Evolutionary conservation across 2,329 filamentous ascomycete genomes (phyloP), one percentile per base, ranked within the genome.

Genomic region (Fusarium solani-melongenae): DNA sequence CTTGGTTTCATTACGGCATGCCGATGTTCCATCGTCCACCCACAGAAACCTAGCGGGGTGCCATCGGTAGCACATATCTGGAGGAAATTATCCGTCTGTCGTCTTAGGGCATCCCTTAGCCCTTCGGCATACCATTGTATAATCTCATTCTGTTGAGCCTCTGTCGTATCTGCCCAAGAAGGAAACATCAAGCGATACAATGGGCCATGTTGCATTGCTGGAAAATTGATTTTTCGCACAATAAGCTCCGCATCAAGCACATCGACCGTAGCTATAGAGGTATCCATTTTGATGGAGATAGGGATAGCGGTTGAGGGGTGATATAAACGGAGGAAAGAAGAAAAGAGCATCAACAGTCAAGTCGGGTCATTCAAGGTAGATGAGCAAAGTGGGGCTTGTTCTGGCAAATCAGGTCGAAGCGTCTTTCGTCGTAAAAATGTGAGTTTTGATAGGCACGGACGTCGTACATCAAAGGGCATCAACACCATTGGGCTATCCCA

Each of bases 211-310:
- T 57, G 34, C 53, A 57, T 57, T 36, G 53, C 53, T 38, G 53
- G 53, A 11, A 57, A 17, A 27, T 57, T 8, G 33, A 57, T 38
- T 36, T 12, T 1, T 38, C 33, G 22, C 33, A n/a, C 33, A 38
- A 39, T 36, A 27, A 6, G 12, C 17, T 57, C 31, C 6, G 33
- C 33, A 38, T 57, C 53, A 57, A 38, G 53, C 7, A 24, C 11
- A 24, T 57, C 33, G 14, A 57, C 27, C 6, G 33, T 5, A 10
- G n/a, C 11, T 20, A 57, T 38, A 6, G 53, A 57, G 12, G 12
- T 8, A 5, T 36, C 22, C 53, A 38, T 57, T 15, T 55, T 22
- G 17, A 83, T 81, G 2, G 10, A 8, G 29, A n/a, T 4, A 11
- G 29, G 29, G 9, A 9, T 9, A 31, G 29, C 29, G 29, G 29